Base-by-base conservation (phyloP, 2,329 filamentous ascomycete genomes). In the Zasmidium angulare region DNA sequence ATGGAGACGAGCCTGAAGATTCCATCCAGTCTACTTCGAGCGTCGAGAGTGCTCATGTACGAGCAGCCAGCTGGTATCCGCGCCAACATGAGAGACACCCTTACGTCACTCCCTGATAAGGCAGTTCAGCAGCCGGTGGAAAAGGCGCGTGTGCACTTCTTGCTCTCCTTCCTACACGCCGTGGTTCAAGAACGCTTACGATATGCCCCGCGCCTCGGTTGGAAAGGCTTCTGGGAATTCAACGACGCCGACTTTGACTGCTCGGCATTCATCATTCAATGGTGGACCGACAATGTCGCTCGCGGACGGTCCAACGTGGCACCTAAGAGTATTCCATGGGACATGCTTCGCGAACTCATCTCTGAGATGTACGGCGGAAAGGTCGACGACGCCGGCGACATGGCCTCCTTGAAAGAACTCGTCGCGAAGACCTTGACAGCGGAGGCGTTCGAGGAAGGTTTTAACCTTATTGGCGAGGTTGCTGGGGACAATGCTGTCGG, bases 141-240 rank as follows among this genome's bases (percentile, higher is more conserved):
- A 78, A 90, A 95, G 72, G 87, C 89, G 21, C 86, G 96, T 64
- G 79, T 99, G 54, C 98, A 99, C 72, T 82, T 99, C 50, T 81
- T 99, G 51, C 83, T 99, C 40, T 95, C 90, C 2, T 98, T 99
- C 84, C 74, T 99, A 68, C 95, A 99, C 73, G 96, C 95, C 6
- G 93, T 99, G 40, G 87, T 97, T 11, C 95, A 99, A 75, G 95
- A 99, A 76, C 84, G 96, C 68, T 81, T 99, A 63, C 89, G 95
- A 63, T 99, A 99, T 74, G 93, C 93, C 22, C 96, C 95, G 0
- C 93, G 84, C 58, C 81, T 99, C 56, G 95, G 95, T 61, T 99
- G 95, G 95, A 97, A 96, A 80, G 91, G 92, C 55, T 96, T 97
- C 83, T 99, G 96, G 95, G 96, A 99, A 77, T 99, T 99, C 77